Base-by-base conservation (phyloP, 139 green algal genomes). In the Zygnema cylindricum region DNA sequence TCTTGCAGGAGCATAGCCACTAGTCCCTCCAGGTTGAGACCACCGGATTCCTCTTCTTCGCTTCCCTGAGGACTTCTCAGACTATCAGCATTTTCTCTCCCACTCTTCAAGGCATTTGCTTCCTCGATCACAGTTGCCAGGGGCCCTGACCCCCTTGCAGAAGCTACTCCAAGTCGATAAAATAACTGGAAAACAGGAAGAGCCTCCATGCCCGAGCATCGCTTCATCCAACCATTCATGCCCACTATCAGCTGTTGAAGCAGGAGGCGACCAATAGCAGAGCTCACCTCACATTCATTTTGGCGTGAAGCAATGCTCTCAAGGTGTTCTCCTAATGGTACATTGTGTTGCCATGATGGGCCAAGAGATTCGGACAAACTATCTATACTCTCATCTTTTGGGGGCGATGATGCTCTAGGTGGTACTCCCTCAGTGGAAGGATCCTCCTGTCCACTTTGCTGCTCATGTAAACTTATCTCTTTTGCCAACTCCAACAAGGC, bases 141-240 rank as follows among this genome's bases (percentile, higher is more conserved):
- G 7, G 49, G 49, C 49, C 49, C 49, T 63, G 49, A 63, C 16
- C 49, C 49, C 16, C 49, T 7, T 63, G 49, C 49, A 63, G 49
- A 63, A 25, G 49, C 81, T 87, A 69, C 55, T 43, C 71, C 81
- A 22, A 89, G 43, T 54, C 40, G 2, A 39, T 39, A 89, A 21
- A 89, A 54, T 3, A 89, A 42, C 23, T 87, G 84, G 75, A 89
- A 76, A 41, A 75, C 25, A 40, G 84, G 84, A 2, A 89, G 32
- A 36, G 81, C 81, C 2, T 38, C 35, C n/a, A 40, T 36, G 38
- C 81, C 81, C 25, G 32, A 77, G 2, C n/a, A 36, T 40, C 35
- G 22, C 3, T 78, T 63, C 81, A 78, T 87, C 81, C 81, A 87
- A 43, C 63, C 55, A 41, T 16, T 11, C 71, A 79, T 79, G 71